These are phyloP conservation scores for Scleromitrula shiraiana DNA, from an alignment of 2,329 filamentous ascomycete species.

Conservation along the genomic window DNA sequence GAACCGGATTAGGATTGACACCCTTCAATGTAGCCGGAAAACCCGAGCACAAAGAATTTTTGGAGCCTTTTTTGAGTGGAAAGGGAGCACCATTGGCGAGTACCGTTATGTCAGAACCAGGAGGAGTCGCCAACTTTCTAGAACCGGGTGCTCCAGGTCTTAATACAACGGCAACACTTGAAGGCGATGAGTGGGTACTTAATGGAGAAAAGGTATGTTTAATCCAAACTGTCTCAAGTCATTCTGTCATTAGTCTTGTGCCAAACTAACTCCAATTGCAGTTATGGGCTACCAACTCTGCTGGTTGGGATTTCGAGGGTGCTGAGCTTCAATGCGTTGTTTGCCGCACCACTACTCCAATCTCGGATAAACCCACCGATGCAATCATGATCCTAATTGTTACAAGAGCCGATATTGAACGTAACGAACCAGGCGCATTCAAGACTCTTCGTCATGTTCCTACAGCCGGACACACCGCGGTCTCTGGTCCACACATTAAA, in stretches of 20 bases:
- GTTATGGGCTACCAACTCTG: conserved; percentile 47
- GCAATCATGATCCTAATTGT: conserved; percentile 43
- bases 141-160: conserved; percentile 42
- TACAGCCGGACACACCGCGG: conserved; percentile 39
- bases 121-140: conserved; percentile 42
- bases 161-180: conserved; percentile 38
- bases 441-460: conserved; percentile 38
- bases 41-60: conserved; percentile 33
- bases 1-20: conserved; percentile 43
- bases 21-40: conserved; percentile 41
- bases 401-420: conserved; percentile 38
- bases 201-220: conserved; percentile 45
- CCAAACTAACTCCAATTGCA: conserved; percentile 14
- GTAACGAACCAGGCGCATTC: conserved; percentile 37
- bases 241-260: too few species aligned
- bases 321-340: conserved; percentile 45
- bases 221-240: too few species aligned
- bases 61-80: conserved; percentile 39
- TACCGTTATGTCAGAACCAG: conserved; percentile 44
- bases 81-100: conserved; percentile 41
- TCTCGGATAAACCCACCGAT: conserved; percentile 25
- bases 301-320: conserved; percentile 45
- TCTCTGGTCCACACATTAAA: conserved; percentile 40
- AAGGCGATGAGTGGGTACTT: conserved; percentile 44
- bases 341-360: conserved; percentile 32